A percentile compares a stretch with the other conserved stretches of the same genome.
Evolutionary conservation across 148 eudicot species (phyloP).

Genomic region (Fagopyrum tataricum): DNA sequence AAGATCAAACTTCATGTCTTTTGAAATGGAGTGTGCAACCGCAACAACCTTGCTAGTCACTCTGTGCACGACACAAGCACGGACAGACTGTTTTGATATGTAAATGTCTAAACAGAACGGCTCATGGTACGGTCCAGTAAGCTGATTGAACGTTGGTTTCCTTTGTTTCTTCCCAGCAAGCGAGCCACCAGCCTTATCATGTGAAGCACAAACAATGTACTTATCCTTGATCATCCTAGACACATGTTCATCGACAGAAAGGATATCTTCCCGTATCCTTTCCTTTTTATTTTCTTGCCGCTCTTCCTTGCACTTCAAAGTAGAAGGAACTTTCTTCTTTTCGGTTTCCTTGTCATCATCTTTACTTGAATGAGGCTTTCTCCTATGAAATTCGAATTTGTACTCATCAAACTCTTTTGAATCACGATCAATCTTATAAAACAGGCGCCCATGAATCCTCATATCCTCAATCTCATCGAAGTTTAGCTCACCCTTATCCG

Average conservation of each 20-base stretch:
- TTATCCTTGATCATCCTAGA: slow-evolving; percentile 24
- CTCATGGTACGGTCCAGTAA: slow-evolving; percentile 83
- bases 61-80: slow-evolving; percentile 85
- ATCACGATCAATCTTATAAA: slow-evolving; percentile 69
- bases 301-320: slow-evolving; percentile 23
- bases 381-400: slow-evolving; percentile 65
- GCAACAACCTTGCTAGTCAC: slow-evolving; percentile 88
- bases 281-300: slow-evolving; percentile 19
- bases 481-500: slow-evolving; percentile 28
- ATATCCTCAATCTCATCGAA: slow-evolving; percentile 82
- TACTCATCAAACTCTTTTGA: slow-evolving; percentile 87
- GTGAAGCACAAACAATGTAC: slow-evolving; percentile 18
- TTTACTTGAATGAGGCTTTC: slow-evolving; percentile 27
- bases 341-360: slow-evolving; percentile 22
- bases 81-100: slow-evolving; percentile 73
- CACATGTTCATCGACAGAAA: slow-evolving; percentile 19
- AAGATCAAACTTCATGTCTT: slow-evolving; percentile 75
- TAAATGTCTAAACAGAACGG: slow-evolving; percentile 86
- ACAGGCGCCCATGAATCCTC: slow-evolving; percentile 63
- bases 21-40: slow-evolving; percentile 92
- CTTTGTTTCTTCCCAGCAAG: slow-evolving; percentile 43
- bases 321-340: slow-evolving; percentile 20
- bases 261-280: not conserved
- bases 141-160: slow-evolving; percentile 71
- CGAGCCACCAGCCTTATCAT: slow-evolving; percentile 17